Evolutionary conservation across 768 basidiomycete genomes (phyloP).

Genomic region (Russula griseocarnosa): DNA sequence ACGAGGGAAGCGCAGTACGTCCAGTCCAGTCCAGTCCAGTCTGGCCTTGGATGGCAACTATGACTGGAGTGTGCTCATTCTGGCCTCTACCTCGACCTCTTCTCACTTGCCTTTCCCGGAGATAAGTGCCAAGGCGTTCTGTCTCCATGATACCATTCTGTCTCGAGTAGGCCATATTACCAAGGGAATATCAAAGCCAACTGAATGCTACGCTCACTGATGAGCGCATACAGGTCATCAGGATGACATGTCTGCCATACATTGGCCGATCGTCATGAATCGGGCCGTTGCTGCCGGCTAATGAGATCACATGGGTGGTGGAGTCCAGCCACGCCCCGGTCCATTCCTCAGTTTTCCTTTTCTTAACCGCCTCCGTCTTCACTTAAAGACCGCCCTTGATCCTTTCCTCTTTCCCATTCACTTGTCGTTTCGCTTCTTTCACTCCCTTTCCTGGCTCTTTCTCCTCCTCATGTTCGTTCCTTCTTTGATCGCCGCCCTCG

Average conservation of each 20-base stretch:
- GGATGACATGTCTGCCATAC: no score
- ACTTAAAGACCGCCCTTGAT: neutral
- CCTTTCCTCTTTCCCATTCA: neutral
- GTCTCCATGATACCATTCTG: no score
- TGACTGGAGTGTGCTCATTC: neutral
- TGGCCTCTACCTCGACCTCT: neutral
- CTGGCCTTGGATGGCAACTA: neutral
- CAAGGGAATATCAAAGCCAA: no score
- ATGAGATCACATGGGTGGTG: neutral
- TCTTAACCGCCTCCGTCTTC: neutral
- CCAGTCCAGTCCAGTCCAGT: neutral
- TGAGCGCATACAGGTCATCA: no score
- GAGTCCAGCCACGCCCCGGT: neutral
- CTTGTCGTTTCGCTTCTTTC: neutral
- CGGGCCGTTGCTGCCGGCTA: neutral
- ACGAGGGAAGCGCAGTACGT: neutral
- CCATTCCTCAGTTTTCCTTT: neutral
- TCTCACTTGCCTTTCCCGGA: no score
- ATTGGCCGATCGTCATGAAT: neutral
- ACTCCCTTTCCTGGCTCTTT: neutral
- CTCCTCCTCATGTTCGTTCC: neutral
- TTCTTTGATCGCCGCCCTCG: conserved; percentile 1
- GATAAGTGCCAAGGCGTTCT: neutral
- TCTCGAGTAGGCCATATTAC: no score
- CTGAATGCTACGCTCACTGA: no score